A percentile compares a stretch with the other conserved stretches of the same genome.
Conservation (phyloP, 1,284 basidiomycete genomes). For the Trametes polyzona region DNA sequence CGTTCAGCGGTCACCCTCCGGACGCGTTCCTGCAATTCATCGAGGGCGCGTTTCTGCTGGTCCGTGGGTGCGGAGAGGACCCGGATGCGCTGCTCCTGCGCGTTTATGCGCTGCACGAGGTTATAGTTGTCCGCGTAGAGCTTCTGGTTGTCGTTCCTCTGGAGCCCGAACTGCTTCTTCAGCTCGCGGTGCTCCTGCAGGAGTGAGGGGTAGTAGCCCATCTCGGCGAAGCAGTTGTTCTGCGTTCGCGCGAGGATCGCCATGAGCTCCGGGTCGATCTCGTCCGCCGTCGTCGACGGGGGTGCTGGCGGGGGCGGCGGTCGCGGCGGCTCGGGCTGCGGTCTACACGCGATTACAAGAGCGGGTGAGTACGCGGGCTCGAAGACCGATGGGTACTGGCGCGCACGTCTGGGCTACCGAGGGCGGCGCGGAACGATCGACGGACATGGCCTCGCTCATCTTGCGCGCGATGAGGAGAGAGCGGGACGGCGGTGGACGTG, state of each 20-base stretch:
- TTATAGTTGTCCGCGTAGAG: slow-evolving; percentile 55
- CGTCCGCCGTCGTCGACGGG: too few relatives aligned
- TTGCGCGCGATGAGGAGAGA: neutral
- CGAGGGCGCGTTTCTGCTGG: slow-evolving; percentile 5
- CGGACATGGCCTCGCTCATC: slow-evolving; percentile 13
- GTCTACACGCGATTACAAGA: neutral
- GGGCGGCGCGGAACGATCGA: neutral
- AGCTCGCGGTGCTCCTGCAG: slow-evolving; percentile 39
- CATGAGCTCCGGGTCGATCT: slow-evolving; percentile 36
- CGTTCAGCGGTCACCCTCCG: slow-evolving; percentile 16
- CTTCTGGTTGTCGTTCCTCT: slow-evolving; percentile 47
- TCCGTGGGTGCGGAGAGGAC: slow-evolving; percentile 9
- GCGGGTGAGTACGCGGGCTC: neutral
- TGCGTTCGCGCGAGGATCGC: slow-evolving; percentile 46
- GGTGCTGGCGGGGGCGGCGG: neutral
- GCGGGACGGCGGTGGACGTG: neutral
- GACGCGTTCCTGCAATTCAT: slow-evolving; percentile 21
- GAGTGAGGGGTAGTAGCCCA: slow-evolving; percentile 49
- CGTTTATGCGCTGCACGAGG: slow-evolving; percentile 23
- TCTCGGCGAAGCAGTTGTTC: slow-evolving; percentile 51
- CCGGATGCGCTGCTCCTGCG: slow-evolving; percentile 24
- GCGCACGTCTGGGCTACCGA: slow-evolving; percentile 2
- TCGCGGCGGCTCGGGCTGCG: neutral
- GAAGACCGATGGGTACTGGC: neutral
- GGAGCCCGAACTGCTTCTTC: slow-evolving; percentile 35